Percentiles rank a stretch among this genome's conserved stretches.
Evolutionary conservation across 169 alveolate species (phyloP).

Genomic region (Plasmodium malariae): DNA sequence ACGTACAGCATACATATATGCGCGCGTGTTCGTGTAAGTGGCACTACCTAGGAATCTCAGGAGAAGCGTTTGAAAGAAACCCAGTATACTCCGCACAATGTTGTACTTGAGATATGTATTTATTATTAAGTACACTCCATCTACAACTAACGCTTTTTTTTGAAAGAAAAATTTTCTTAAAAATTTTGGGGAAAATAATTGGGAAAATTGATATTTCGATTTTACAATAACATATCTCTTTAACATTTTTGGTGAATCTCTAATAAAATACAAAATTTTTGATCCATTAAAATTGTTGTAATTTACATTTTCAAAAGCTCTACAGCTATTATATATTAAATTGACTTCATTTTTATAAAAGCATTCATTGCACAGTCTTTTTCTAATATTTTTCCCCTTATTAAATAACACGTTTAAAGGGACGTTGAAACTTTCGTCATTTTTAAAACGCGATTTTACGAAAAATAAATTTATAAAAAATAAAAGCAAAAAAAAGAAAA

Average conservation of each 20-base stretch:
- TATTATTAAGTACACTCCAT: background rate
- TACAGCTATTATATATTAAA: slow-evolving; percentile 58
- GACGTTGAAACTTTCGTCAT: slow-evolving; percentile 24
- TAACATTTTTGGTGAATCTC: slow-evolving; percentile 22
- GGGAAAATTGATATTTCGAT: background rate
- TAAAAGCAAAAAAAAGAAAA: slow-evolving; percentile 22
- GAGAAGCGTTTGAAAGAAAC: slow-evolving; percentile 28
- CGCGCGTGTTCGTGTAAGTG: too few relatives aligned
- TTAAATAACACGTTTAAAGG: slow-evolving; percentile 55
- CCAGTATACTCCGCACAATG: background rate
- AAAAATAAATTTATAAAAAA: slow-evolving; percentile 64
- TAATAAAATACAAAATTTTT: slow-evolving; percentile 20
- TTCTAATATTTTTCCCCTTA: slow-evolving; percentile 43
- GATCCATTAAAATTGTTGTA: slow-evolving; percentile 1
- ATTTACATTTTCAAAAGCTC: slow-evolving; percentile 41
- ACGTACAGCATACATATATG: too few relatives aligned
- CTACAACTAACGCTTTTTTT: background rate
- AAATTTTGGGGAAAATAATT: slow-evolving; percentile 3
- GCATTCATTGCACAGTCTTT: slow-evolving; percentile 63
- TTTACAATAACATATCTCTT: slow-evolving; percentile 26
- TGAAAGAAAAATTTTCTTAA: background rate
- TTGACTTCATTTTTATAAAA: slow-evolving; percentile 65
- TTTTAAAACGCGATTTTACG: slow-evolving; percentile 37
- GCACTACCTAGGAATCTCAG: slow-evolving; percentile 25
- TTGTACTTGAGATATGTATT: slow-evolving; percentile 13